phyloP scores from a whole-genome alignment of 331 rosid species.

The Spiraea crenata region DNA sequence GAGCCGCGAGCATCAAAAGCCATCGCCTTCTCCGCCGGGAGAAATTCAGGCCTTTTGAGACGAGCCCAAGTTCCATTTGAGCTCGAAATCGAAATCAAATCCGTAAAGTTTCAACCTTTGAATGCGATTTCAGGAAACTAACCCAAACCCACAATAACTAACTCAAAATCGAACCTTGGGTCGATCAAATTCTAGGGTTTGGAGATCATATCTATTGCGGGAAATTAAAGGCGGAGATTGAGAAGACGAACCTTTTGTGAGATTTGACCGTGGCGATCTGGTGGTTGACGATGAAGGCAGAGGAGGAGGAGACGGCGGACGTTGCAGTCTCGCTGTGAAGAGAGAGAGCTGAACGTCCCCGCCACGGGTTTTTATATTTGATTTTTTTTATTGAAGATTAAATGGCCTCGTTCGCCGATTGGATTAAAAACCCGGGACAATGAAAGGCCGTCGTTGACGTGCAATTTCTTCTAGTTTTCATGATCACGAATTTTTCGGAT shows the following conservation, averaged over 20 bases:
- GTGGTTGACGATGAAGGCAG: neutral
- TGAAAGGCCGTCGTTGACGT: neutral
- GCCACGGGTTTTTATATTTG: neutral
- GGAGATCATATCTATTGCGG: neutral
- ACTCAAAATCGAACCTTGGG: neutral
- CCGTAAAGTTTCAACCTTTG: neutral
- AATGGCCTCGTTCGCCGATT: neutral
- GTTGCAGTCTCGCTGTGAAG: neutral
- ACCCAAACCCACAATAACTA: neutral
- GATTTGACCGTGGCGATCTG: neutral
- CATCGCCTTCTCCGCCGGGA: slow-evolving; percentile 42
- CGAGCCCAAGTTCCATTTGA: slow-evolving; percentile 58
- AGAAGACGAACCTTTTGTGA: neutral
- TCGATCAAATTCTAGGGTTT: neutral
- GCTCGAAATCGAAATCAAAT: slow-evolving; percentile 3
- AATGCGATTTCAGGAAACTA: neutral
- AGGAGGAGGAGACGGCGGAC: neutral
- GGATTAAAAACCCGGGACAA: neutral
- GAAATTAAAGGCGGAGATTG: neutral
- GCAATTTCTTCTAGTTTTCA: neutral
- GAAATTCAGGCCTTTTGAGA: slow-evolving; percentile 41
- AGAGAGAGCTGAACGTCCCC: neutral
- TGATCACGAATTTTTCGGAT: neutral
- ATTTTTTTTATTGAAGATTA: neutral
- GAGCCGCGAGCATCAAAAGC: slow-evolving; percentile 50